Percentiles rank a stretch among this genome's conserved stretches.
These are phyloP conservation scores for Lactarius deliciosus DNA, from an alignment of 768 basidiomycete species.

Conservation along the genomic window DNA sequence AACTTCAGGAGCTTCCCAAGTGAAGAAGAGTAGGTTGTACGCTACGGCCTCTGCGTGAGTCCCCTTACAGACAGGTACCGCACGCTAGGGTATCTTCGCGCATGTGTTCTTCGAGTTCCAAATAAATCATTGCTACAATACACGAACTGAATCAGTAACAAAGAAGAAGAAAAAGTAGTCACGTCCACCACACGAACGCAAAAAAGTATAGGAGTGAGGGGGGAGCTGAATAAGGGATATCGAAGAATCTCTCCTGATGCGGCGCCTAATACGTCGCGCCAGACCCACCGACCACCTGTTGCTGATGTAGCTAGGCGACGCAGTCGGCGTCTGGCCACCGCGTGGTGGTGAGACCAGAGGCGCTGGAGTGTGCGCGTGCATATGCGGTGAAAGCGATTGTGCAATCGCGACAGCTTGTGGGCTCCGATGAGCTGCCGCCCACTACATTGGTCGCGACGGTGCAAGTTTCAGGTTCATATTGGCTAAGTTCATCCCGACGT, in stretches of 20 bases:
- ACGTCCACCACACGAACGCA: conserved; percentile 25
- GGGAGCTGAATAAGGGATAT: conserved; percentile 17
- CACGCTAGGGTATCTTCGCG: too few species aligned
- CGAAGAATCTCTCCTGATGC: background rate
- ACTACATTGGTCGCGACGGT: conserved; percentile 41
- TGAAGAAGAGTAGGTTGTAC: too few species aligned
- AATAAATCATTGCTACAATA: conserved; percentile 30
- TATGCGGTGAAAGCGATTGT: conserved; percentile 35
- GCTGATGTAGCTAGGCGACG: conserved; percentile 38
- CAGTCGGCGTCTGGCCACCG: conserved; percentile 34
- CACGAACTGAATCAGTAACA: conserved; percentile 27
- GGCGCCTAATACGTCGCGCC: conserved; percentile 24
- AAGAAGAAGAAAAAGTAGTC: conserved; percentile 5
- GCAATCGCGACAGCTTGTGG: conserved; percentile 34
- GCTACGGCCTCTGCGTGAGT: too few species aligned
- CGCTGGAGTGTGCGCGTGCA: conserved; percentile 35
- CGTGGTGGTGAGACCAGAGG: conserved; percentile 37
- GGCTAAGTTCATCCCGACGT: conserved; percentile 40
- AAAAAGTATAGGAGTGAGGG: conserved; percentile 23
- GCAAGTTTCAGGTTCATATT: conserved; percentile 47
- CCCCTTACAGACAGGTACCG: too few species aligned
- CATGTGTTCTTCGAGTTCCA: conserved; percentile 21
- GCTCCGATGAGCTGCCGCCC: conserved; percentile 35
- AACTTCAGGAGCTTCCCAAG: too few species aligned
- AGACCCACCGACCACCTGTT: conserved; percentile 36